Base-by-base conservation (phyloP, 805 yeast species). In the Lipomyces kockii region DNA sequence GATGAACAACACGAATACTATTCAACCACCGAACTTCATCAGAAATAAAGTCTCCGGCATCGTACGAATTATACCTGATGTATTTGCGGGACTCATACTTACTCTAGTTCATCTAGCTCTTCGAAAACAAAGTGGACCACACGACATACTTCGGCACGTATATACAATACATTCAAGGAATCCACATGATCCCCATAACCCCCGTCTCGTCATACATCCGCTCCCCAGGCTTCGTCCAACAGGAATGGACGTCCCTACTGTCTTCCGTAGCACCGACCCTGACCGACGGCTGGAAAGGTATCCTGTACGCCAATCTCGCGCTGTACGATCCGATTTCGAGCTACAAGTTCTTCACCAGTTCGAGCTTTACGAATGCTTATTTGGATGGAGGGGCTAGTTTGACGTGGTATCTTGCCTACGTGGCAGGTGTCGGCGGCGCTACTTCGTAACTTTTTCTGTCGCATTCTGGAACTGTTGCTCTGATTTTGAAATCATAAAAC, bases 361-460 rank as follows among this genome's bases (percentile, higher is more conserved):
- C 80, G 6, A 80, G 79, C 64, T 92, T 91, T 83, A 75, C 81
- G 56, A 79, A 80, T n/a, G 73, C 77, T 2, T 84, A 83, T 70
- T 84, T 93, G 59, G 98, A 93, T 74, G 86, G 86, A 65, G 98
- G 98, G 1, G 94, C 92, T 83, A 87, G 94, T 37, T 80, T 87
- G 70, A 89, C 97, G 0, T 92, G 97, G 97, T 88, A 93, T 11
- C 80, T 92, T 69, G 87, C 97, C 0, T 90, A 85, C 71, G 83
- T 90, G 58, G 97, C 74, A 29, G 73, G 73, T 58, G 37, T 43
- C 11, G 49, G 49, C 11, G 49, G 49, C 22, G 5, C 49, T 6
- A 43, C 49, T 43, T 7, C 49, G n/a, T 43, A 17, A 37, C 43
- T 3, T 9, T 37, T 9, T 37, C 43, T 37, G 49, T 43, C 8